Conservation (phyloP, 805 yeast genomes). For the Lipomyces anomalus region DNA sequence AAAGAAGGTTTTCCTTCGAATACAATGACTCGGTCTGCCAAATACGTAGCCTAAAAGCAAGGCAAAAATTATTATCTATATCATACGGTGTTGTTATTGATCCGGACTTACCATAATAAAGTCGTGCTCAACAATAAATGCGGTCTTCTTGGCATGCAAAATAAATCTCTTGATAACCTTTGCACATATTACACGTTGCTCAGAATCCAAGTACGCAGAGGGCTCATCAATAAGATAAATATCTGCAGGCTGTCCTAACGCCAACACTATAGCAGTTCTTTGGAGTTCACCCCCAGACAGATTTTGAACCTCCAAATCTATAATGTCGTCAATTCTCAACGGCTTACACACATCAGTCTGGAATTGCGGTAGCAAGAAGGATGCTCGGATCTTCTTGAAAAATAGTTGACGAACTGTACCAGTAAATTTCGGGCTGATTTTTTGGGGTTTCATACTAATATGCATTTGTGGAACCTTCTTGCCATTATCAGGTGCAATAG, state of each 20-base stretch:
- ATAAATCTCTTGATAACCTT: constrained; percentile 96
- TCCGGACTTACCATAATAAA: constrained; percentile 99
- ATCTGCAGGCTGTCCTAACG: constrained; percentile 92
- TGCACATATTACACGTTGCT: constrained; percentile 98
- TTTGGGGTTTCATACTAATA: constrained; percentile 98
- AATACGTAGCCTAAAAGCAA: too few species aligned
- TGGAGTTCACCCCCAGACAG: constrained; percentile 99
- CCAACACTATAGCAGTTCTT: constrained; percentile 94
- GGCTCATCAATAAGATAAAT: constrained; percentile 98
- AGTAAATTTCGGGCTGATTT: constrained; percentile 96
- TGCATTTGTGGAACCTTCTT: constrained; percentile 76
- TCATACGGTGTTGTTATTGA: too few species aligned
- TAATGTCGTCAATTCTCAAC: constrained; percentile 82
- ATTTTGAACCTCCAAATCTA: constrained; percentile 96
- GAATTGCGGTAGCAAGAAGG: constrained; percentile 93
- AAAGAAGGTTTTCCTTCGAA: constrained; percentile 93
- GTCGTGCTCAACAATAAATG: constrained; percentile 99
- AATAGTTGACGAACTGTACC: constrained; percentile 98
- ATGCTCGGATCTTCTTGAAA: constrained; percentile 90
- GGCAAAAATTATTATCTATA: too few species aligned
- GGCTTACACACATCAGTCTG: constrained; percentile 98
- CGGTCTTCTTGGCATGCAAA: constrained; percentile 94
- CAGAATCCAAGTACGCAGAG: constrained; percentile 97
- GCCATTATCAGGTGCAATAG: constrained; percentile 78
- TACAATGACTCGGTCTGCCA: constrained; percentile 98